These are phyloP conservation scores for Pseudogymnoascus sp. DNA, from an alignment of 2,329 filamentous ascomycete genomes.

Conservation along the genomic window DNA sequence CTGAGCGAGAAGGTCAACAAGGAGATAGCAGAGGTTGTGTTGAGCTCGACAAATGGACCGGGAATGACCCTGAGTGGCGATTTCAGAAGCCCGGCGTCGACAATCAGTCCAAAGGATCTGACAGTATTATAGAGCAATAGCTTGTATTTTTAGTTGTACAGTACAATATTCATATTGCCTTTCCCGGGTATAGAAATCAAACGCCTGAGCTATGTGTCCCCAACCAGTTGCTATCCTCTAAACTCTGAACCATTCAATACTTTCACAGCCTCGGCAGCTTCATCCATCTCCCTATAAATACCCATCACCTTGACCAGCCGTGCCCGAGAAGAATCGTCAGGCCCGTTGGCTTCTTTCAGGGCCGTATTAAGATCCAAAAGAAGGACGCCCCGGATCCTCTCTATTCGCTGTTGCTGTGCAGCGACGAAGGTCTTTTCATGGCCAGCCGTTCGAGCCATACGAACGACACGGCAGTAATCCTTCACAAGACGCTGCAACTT, in stretches of 20 bases:
- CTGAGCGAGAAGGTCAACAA: slow-evolving; percentile 60
- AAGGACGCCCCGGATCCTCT: slow-evolving; percentile 52
- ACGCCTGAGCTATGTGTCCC: slow-evolving; percentile 40
- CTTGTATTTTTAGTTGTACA: slow-evolving; percentile 21
- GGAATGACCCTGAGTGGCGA: slow-evolving; percentile 81
- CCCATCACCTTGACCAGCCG: slow-evolving; percentile 47
- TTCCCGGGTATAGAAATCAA: slow-evolving; percentile 24
- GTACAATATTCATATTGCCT: slow-evolving; percentile 29
- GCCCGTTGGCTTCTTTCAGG: slow-evolving; percentile 46
- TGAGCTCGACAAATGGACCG: slow-evolving; percentile 81
- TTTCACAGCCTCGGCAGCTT: slow-evolving; percentile 50
- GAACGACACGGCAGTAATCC: slow-evolving; percentile 49
- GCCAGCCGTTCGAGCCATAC: slow-evolving; percentile 42
- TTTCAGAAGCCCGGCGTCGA: slow-evolving; percentile 55
- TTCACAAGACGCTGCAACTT: slow-evolving; percentile 46
- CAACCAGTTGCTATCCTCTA: slow-evolving; percentile 14
- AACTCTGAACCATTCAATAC: slow-evolving; percentile 29
- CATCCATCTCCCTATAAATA: slow-evolving; percentile 54
- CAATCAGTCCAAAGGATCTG: slow-evolving; percentile 44
- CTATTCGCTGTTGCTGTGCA: slow-evolving; percentile 46
- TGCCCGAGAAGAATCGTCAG: slow-evolving; percentile 31
- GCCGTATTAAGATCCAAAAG: slow-evolving; percentile 57
- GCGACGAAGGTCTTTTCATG: slow-evolving; percentile 55
- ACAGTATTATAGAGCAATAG: slow-evolving; percentile 45
- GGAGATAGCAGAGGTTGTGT: slow-evolving; percentile 65